phyloP scores from a whole-genome alignment of 2,329 filamentous ascomycete species.

The Pezizomycotina sp. region DNA sequence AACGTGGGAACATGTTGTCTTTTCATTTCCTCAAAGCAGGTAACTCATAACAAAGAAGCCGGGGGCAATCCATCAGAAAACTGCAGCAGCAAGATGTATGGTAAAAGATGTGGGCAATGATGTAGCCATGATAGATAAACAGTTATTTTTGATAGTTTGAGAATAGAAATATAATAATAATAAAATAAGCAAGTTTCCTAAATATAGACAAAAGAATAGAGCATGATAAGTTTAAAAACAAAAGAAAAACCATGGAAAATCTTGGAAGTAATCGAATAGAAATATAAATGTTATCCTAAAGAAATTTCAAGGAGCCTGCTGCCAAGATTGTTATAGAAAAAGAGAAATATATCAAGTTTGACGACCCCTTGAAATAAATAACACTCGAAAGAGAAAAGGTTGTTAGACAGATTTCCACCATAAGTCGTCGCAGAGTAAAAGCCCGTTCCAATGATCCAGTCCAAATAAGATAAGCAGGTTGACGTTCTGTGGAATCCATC shows the following conservation, averaged over 20 bases:
- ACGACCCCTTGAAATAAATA: no score
- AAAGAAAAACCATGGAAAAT: slow-evolving; percentile 1
- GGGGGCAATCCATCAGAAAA: not conserved
- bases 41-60: not conserved
- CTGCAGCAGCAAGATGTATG: not conserved
- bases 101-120: slow-evolving; percentile 5
- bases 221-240: slow-evolving; percentile 1
- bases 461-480: no score
- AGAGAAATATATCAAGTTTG: no score
- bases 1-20: not conserved
- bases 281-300: no score
- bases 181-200: not conserved
- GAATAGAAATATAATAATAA: not conserved
- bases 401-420: no score
- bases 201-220: not conserved
- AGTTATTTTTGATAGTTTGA: not conserved
- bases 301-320: no score
- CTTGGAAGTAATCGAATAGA: no score
- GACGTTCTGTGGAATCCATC: no score
- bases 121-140: slow-evolving; percentile 2
- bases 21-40: not conserved
- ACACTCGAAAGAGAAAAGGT: no score
- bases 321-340: no score
- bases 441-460: no score
- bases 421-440: no score